These are phyloP conservation scores for Fusarium coicis DNA, from an alignment of 2,329 filamentous ascomycete species.

Conservation along the genomic window DNA sequence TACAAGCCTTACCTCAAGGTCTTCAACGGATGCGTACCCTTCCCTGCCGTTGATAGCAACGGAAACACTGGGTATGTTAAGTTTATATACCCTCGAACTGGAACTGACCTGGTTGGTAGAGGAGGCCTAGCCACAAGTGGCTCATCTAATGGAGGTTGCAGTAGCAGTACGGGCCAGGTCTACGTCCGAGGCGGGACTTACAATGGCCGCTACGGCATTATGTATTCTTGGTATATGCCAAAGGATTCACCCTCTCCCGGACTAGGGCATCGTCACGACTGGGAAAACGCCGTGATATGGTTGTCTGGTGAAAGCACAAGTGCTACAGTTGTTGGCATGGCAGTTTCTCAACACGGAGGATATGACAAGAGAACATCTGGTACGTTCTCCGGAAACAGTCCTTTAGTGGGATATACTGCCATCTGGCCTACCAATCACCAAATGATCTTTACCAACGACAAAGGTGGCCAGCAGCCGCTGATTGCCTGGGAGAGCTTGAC, in stretches of 20 bases:
- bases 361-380: conserved; percentile 45
- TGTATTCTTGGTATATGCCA: conserved; percentile 61
- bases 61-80: conserved; percentile 59
- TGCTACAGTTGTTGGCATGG: conserved; percentile 47
- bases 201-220: conserved; percentile 51
- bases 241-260: conserved; percentile 51
- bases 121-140: conserved; percentile 51
- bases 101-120: conserved; percentile 28
- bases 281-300: conserved; percentile 45
- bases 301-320: conserved; percentile 41
- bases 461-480: conserved; percentile 55
- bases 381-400: conserved; percentile 42
- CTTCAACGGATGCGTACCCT: conserved; percentile 70
- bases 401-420: conserved; percentile 50
- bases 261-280: conserved; percentile 47
- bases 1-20: conserved; percentile 55
- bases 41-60: conserved; percentile 67
- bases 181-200: conserved; percentile 51
- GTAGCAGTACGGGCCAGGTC: conserved; percentile 51
- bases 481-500: conserved; percentile 58
- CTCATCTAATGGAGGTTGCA: conserved; percentile 47
- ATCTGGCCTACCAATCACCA: conserved; percentile 50
- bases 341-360: conserved; percentile 52
- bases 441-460: conserved; percentile 49
- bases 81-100: not conserved